Conservation (phyloP, 2,329 filamentous ascomycete genomes). For the Pseudogymnoascus verrucosus region DNA sequence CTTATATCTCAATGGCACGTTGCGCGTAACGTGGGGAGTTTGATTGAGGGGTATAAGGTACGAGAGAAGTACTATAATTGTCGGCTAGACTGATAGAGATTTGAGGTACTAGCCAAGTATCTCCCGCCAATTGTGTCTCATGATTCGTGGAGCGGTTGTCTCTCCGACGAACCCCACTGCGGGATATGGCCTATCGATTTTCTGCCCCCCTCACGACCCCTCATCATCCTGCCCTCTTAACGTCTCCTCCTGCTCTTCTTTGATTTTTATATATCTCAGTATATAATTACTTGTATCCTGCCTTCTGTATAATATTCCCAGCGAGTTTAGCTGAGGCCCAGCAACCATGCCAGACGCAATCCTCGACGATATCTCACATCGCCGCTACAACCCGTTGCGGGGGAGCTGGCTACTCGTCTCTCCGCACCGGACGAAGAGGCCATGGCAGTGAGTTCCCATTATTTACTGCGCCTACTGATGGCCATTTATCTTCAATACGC, state of each 20-base stretch:
- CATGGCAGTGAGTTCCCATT: slow-evolving; percentile 73
- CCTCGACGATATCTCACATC: slow-evolving; percentile 92
- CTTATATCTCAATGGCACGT: background rate
- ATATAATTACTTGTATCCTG: background rate
- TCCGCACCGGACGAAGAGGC: slow-evolving; percentile 90
- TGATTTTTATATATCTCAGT: background rate
- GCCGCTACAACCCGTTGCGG: slow-evolving; percentile 85
- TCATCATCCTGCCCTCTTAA: background rate
- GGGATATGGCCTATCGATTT: background rate
- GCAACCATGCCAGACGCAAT: slow-evolving; percentile 63
- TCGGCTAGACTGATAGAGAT: background rate
- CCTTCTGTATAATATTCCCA: background rate
- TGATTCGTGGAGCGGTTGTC: background rate
- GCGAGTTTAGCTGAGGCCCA: background rate
- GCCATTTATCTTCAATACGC: background rate
- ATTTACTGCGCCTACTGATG: background rate
- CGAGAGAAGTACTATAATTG: background rate
- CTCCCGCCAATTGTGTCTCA: background rate
- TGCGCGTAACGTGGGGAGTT: background rate
- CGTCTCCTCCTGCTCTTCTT: background rate
- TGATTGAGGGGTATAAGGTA: background rate
- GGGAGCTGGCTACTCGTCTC: slow-evolving; percentile 92
- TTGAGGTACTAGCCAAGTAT: background rate
- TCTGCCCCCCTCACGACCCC: background rate
- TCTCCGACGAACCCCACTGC: background rate